Evolutionary conservation across 352 stramenopile species (phyloP), one percentile per base, ranked within the genome.

Genomic region (Aphanomyces astaci): DNA sequence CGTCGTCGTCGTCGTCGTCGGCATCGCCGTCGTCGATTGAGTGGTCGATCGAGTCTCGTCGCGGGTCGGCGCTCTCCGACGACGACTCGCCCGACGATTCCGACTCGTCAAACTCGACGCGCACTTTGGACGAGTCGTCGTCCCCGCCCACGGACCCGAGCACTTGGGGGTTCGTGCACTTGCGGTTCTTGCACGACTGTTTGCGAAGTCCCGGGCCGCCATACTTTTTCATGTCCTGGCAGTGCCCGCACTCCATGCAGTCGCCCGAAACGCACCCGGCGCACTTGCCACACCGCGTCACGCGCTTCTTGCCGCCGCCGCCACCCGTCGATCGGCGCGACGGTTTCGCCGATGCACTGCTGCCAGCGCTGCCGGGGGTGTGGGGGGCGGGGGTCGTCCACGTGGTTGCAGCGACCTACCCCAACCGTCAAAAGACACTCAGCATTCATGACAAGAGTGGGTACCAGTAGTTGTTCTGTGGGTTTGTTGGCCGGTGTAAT

Each of bases 161-260:
- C 24, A 63, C 79, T 57, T 82, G 84, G 10, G 86, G 84, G 33
- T 88, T 88, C 17, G 88, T 69, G 52, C 86, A 95, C 49, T 95
- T 95, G 28, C 86, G 80, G 24, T 87, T 82, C 65, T 92, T 95
- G 74, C 87, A 95, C 25, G 85, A 95, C 56, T 94, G 87, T 49
- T 95, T 95, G 0, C 87, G 85, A 62, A 94, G 73, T 3, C 87
- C 87, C 24, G 87, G 87, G 9, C 87, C 87, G 28, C 87, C 87
- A 39, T 94, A 95, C 56, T 95, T 95, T 63, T 93, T 94, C 87
- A 94, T 95, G 62, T 95, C 87, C 67, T 93, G 82, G 60, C 87
- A 95, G 36, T 94, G 86, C 0, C 82, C 86, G 66, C 87, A 95
- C 64, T 81, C 80, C 86, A 94, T 91, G 71, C 87, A 95, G 40